phyloP scores from a whole-genome alignment of 2,329 filamentous ascomycete species.

The Nakataea oryzae region DNA sequence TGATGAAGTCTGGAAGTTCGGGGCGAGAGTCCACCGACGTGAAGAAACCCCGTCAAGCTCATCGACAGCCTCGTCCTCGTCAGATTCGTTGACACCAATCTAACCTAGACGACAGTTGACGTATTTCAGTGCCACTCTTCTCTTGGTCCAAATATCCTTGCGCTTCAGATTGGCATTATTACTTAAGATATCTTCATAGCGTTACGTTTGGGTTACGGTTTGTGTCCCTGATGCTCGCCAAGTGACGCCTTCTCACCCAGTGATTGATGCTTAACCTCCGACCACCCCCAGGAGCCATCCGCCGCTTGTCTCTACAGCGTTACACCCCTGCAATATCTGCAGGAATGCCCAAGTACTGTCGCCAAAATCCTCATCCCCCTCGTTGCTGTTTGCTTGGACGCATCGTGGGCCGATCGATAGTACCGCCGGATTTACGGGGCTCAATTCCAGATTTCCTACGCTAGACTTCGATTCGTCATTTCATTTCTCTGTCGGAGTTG shows the following conservation, averaged over 20 bases:
- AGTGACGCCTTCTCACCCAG: neutral
- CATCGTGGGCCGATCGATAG: too few relatives aligned
- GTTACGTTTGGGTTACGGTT: neutral
- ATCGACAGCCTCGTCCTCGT: neutral
- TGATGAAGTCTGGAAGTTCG: conserved; percentile 78
- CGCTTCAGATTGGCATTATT: neutral
- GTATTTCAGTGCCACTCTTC: neutral
- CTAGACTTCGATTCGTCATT: neutral
- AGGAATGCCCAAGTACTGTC: too few relatives aligned
- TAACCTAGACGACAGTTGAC: neutral
- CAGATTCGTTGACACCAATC: neutral
- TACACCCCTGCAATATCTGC: too few relatives aligned
- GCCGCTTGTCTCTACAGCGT: neutral
- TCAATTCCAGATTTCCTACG: neutral
- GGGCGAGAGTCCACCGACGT: conserved; percentile 32
- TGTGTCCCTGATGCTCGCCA: neutral
- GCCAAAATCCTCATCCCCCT: too few relatives aligned
- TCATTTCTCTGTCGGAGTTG: neutral
- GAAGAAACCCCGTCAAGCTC: neutral
- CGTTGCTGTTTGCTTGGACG: neutral
- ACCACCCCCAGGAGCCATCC: neutral
- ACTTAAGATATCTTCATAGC: neutral
- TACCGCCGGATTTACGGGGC: neutral
- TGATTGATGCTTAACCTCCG: neutral
- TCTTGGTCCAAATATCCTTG: neutral